phyloP scores from a whole-genome alignment of 257 asterid species.

The Fraxinus pennsylvanica region DNA sequence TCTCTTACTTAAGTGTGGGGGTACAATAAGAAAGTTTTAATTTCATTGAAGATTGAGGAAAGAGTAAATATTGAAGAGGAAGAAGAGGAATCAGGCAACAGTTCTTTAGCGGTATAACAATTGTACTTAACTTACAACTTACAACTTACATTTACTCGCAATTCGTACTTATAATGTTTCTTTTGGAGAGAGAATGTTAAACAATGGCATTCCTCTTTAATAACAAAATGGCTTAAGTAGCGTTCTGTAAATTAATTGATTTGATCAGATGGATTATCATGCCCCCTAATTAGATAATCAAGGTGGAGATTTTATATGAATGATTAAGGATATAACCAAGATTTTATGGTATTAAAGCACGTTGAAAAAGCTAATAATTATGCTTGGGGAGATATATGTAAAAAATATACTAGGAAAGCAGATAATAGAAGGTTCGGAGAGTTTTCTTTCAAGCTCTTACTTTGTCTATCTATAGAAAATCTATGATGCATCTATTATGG shows the following conservation, averaged over 20 bases:
- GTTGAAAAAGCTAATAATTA: neutral
- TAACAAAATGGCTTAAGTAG: neutral
- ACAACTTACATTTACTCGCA: too few species aligned
- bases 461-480: neutral
- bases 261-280: neutral
- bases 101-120: too few species aligned
- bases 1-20: too few species aligned
- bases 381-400: neutral
- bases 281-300: neutral
- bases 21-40: too few species aligned
- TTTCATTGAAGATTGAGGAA: too few species aligned
- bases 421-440: neutral
- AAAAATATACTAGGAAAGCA: neutral
- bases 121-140: too few species aligned
- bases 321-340: neutral
- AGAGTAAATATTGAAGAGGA: too few species aligned
- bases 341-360: neutral
- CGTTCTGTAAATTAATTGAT: neutral
- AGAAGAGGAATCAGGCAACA: too few species aligned
- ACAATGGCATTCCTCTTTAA: neutral
- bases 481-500: neutral
- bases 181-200: neutral
- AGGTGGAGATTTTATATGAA: too few species aligned
- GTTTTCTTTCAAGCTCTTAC: neutral
- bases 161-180: too few species aligned